Conservation (phyloP, 116 monocot species). For the Cymodocea nodosa region DNA sequence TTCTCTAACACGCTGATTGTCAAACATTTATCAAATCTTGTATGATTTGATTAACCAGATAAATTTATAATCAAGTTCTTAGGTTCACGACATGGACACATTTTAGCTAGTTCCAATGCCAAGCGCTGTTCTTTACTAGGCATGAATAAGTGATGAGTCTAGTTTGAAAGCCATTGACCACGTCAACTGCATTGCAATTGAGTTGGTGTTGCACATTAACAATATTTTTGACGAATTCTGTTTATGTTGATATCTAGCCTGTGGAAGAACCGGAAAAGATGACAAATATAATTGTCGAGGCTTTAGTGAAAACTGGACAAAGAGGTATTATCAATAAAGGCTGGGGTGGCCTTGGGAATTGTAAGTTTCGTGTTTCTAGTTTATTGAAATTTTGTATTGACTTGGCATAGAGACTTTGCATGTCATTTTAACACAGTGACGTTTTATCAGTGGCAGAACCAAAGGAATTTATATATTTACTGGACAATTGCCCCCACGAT, state of each 20-base stretch:
- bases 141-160: no score
- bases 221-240: background rate
- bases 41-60: no score
- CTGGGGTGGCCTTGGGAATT: conserved; percentile 82
- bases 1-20: no score
- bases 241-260: conserved; percentile 37
- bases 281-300: conserved; percentile 74
- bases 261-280: conserved; percentile 89
- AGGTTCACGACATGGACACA: no score
- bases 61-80: no score
- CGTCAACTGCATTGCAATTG: background rate
- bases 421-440: background rate
- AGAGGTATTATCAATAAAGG: conserved; percentile 91
- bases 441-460: conserved; percentile 52
- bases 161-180: no score
- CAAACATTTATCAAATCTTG: no score
- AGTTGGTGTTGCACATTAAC: background rate
- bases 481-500: conserved; percentile 95
- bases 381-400: background rate
- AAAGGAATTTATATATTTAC: conserved; percentile 69
- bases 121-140: no score
- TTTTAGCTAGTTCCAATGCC: no score
- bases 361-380: conserved; percentile 26
- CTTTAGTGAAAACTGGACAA: conserved; percentile 70
- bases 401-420: background rate